Evolutionary conservation across 192 early-diverging fungal genomes (phyloP).

Genomic region (Obelidium mucronatum): DNA sequence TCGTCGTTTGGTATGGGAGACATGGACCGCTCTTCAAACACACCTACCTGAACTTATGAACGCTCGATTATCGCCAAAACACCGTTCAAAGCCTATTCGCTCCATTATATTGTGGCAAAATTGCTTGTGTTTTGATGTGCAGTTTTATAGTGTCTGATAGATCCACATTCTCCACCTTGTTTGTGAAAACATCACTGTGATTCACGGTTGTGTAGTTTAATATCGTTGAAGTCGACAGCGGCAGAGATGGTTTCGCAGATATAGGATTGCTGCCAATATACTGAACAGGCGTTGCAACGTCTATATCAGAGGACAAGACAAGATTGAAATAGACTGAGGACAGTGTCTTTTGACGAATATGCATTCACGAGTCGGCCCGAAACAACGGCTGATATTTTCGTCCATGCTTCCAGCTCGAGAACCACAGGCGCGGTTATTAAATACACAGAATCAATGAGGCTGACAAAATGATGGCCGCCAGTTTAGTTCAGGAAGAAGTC

Average conservation of each 20-base stretch:
- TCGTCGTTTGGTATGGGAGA: neutral
- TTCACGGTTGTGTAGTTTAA: neutral
- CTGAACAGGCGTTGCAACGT: neutral
- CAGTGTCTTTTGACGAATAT: constrained; percentile 84
- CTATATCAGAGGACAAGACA: neutral
- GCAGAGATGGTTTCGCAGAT: neutral
- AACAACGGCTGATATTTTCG: constrained; percentile 69
- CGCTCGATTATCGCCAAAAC: constrained; percentile 5
- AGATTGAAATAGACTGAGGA: constrained; percentile 53
- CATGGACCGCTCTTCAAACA: neutral
- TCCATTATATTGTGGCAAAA: constrained; percentile 22
- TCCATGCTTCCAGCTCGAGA: constrained; percentile 75
- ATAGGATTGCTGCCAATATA: constrained; percentile 15
- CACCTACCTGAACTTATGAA: too few relatives aligned
- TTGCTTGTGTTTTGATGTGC: neutral
- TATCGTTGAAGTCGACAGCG: neutral
- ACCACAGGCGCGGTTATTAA: constrained; percentile 83
- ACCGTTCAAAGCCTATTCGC: constrained; percentile 23
- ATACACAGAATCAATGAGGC: constrained; percentile 84
- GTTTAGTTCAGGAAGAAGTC: neutral
- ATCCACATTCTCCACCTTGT: constrained; percentile 23
- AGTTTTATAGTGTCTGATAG: neutral
- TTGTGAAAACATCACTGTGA: neutral
- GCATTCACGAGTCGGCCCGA: constrained; percentile 87
- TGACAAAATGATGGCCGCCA: constrained; percentile 52